A percentile compares a stretch with the other conserved stretches of the same genome.
Conservation (phyloP, 1,139 yeast species). For the Hansenula sp. region DNA sequence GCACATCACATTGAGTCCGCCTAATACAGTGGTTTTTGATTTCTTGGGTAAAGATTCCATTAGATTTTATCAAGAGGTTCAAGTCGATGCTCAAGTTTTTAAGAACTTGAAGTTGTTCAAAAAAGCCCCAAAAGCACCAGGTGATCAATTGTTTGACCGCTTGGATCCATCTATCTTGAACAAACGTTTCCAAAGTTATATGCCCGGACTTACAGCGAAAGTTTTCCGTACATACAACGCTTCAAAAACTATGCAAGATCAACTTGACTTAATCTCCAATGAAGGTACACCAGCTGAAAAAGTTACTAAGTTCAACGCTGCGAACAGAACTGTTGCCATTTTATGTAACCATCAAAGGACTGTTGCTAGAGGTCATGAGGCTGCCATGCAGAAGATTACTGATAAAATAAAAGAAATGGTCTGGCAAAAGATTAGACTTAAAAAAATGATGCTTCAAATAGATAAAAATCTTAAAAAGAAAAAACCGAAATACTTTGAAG, state of each 20-base stretch:
- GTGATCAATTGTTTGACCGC: slow-evolving; percentile 90
- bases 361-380: slow-evolving; percentile 79
- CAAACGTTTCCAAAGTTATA: slow-evolving; percentile 81
- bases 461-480: slow-evolving; percentile 54
- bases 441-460: slow-evolving; percentile 63
- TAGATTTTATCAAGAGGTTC: slow-evolving; percentile 87
- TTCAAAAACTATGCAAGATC: slow-evolving; percentile 95
- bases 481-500: slow-evolving; percentile 60
- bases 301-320: slow-evolving; percentile 85
- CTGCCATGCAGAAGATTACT: slow-evolving; percentile 71
- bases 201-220: slow-evolving; percentile 94
- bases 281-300: slow-evolving; percentile 88
- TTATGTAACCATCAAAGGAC: slow-evolving; percentile 97
- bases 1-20: slow-evolving; percentile 83
- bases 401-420: slow-evolving; percentile 74
- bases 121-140: slow-evolving; percentile 82
- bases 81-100: slow-evolving; percentile 85
- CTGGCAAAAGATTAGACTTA: slow-evolving; percentile 79
- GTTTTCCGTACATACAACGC: slow-evolving; percentile 98
- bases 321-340: slow-evolving; percentile 92
- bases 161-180: slow-evolving; percentile 80
- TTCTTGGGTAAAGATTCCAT: slow-evolving; percentile 96
- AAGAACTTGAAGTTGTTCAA: slow-evolving; percentile 85
- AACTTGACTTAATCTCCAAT: slow-evolving; percentile 74
- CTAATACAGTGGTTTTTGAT: slow-evolving; percentile 85